Percentiles rank a stretch among this genome's conserved stretches.
Evolutionary conservation across 345 rosid species (phyloP).

Genomic region (Gossypium raimondii): DNA sequence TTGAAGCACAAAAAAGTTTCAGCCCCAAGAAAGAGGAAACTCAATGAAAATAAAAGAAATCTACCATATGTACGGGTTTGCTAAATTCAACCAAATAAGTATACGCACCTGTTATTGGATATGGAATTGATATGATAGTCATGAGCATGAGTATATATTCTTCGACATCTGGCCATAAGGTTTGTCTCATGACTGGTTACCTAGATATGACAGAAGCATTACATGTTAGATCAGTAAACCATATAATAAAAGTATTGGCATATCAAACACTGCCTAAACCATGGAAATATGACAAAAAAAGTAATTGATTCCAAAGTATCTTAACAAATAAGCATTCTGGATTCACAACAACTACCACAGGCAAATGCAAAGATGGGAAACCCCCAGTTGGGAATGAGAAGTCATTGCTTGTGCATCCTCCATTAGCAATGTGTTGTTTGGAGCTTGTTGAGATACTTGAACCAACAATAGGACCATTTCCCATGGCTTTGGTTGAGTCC

Average conservation of each 20-base stretch:
- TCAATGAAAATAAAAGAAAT: not conserved
- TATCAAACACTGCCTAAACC: not conserved
- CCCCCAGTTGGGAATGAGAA: conserved; percentile 62
- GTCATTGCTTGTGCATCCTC: conserved; percentile 56
- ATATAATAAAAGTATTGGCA: not conserved
- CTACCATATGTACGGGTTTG: no score
- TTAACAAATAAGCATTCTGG: not conserved
- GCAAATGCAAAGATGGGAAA: conserved; percentile 76
- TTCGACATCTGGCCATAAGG: conserved; percentile 34
- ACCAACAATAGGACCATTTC: conserved; percentile 66
- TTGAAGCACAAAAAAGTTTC: not conserved
- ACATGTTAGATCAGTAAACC: not conserved
- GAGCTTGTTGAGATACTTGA: conserved; percentile 53
- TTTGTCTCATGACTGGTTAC: conserved; percentile 76
- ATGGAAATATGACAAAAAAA: not conserved
- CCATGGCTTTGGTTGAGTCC: conserved; percentile 57
- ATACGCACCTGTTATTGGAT: conserved; percentile 70
- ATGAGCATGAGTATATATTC: conserved; percentile 81
- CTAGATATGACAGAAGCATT: conserved; percentile 29
- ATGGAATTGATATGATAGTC: conserved; percentile 97
- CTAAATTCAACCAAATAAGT: not conserved
- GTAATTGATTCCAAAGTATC: not conserved
- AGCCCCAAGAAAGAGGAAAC: not conserved
- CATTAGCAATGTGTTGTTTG: conserved; percentile 48
- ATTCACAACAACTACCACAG: conserved; percentile 64